Evolutionary conservation across 345 rosid species (phyloP), one percentile per base, ranked within the genome.

Genomic region (Raphanus raphanistrum): DNA sequence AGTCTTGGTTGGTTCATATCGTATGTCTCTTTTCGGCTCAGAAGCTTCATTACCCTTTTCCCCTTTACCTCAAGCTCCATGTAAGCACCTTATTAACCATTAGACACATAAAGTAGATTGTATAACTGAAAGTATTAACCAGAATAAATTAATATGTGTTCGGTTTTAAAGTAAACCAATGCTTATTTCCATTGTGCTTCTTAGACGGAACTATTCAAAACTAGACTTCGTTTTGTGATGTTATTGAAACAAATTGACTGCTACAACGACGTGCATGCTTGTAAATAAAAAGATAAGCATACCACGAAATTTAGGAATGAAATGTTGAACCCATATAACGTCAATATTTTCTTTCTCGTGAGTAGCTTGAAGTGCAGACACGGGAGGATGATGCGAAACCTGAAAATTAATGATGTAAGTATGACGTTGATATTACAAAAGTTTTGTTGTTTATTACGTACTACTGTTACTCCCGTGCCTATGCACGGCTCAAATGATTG

Each of bases 361-460:
- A 0, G 97, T 90, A 52, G 91, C 97, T 58, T 92, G 97, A 45
- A 94, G 92, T 12, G 92, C 95, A 13, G 92, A 76, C 17, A 92
- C 89, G 1, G 97, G 89, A 5, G 98, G 98, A 54, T 92, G 97
- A 80, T 94, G 97, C 13, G 90, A 89, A 29, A 94, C 90, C 95
- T 77, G 32, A 70, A 63, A 9, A 28, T 0, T 10, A 63, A 16
- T 62, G 28, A 32, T 54, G 2, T 33, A 33, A 15, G 8, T 45
- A 45, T 4, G 54, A 45, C 13, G 54, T 41, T 5, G 12, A 60
- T n/a, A 9, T 15, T 32, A 36, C 6, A 61, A 29, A n/a, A n/a
- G n/a, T 61, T 13, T 10, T 33, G 4, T 33, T 33, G 36, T n/a
- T n/a, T n/a, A n/a, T n/a, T n/a, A n/a, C n/a, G n/a, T n/a, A n/a